Base-by-base conservation (phyloP, 345 rosid genomes). In the Melaleuca quinquenervia region DNA sequence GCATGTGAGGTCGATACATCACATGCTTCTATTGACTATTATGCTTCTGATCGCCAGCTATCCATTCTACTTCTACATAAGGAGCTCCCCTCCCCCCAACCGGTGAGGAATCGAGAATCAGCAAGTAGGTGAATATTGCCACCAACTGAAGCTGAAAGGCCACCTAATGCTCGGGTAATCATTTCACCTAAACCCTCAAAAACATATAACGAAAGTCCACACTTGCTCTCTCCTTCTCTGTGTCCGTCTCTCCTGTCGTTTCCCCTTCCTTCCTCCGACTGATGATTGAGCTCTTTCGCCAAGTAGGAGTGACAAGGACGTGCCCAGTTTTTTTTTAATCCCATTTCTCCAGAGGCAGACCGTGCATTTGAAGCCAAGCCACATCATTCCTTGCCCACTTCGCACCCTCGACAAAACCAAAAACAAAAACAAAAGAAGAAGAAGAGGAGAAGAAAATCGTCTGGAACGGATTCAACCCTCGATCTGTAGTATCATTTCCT, bases 361-460 rank as follows among this genome's bases (percentile, higher is more conserved):
- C 93, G 91, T 93, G 58, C 85, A 96, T 93, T 95, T 45, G 29
- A 95, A 90, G 96, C 85, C 87, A 95, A 93, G 95, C 58, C 52
- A 89, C 84, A 83, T 85, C 56, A 18, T 52, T 83, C 45, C 64
- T 18, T 50, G 41, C 87, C 88, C 90, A 84, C 90, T 86, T 54
- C 85, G 44, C 85, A 76, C 13, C 49, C 62, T 45, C 29, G 53
- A 27, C 21, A 21, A 15, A n/a, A 41, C 52, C 4, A 41, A 76
- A 80, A 83, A 83, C 26, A 15, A 9, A 8, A 70, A 70, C 13
- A 41, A 18, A 70, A 16, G n/a, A 8, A 18, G 27, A 24, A 21
- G 22, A 24, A 54, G n/a, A 9, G 15, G 13, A 18, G 8, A n/a
- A 54, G 78, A 20, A 41, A 70, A 36, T 36, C 80, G 13, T n/a